phyloP scores from a whole-genome alignment of 2,329 filamentous ascomycete genomes.

The Phoma sp. region DNA sequence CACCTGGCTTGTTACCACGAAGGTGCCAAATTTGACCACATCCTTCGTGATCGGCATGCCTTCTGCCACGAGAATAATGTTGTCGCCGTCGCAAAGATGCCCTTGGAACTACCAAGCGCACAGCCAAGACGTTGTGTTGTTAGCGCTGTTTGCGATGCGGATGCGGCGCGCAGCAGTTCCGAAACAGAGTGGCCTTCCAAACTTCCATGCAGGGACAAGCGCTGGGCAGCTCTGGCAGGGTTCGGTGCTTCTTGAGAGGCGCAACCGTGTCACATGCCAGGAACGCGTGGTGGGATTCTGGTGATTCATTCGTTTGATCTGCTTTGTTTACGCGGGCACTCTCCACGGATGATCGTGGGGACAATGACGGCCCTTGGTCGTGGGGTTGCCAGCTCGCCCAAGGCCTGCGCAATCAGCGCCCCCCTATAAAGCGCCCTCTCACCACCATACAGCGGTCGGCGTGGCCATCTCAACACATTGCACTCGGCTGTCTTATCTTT shows the following conservation, averaged over 20 bases:
- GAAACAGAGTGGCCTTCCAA: slow-evolving; percentile 11
- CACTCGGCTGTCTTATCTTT: slow-evolving; percentile 16
- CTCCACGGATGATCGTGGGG: slow-evolving; percentile 12
- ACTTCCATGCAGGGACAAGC: slow-evolving; percentile 14
- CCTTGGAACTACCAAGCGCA: slow-evolving; percentile 5
- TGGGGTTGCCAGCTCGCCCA: slow-evolving; percentile 16
- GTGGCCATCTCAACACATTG: slow-evolving; percentile 14
- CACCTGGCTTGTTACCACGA: slow-evolving; percentile 56
- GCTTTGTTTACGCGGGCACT: slow-evolving; percentile 7
- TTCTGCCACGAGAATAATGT: slow-evolving; percentile 9
- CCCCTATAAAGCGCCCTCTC: slow-evolving; percentile 15
- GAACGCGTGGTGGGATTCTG: slow-evolving; percentile 11
- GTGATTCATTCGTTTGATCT: slow-evolving; percentile 15
- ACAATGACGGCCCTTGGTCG: slow-evolving; percentile 5
- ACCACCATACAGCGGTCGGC: slow-evolving; percentile 11
- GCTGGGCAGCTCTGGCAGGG: slow-evolving; percentile 6
- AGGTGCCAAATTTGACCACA: slow-evolving; percentile 53
- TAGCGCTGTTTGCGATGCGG: slow-evolving; percentile 13
- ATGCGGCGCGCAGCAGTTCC: slow-evolving; percentile 9
- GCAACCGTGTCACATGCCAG: slow-evolving; percentile 19
- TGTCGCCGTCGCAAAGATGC: slow-evolving; percentile 11
- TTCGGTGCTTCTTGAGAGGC: slow-evolving; percentile 10
- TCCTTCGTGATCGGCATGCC: slow-evolving; percentile 51
- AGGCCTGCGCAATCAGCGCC: slow-evolving; percentile 1
- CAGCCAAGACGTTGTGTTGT: slow-evolving; percentile 14